These are phyloP conservation scores for Beverwykella pulmonaria DNA, from an alignment of 495 filamentous ascomycete genomes.

Conservation along the genomic window DNA sequence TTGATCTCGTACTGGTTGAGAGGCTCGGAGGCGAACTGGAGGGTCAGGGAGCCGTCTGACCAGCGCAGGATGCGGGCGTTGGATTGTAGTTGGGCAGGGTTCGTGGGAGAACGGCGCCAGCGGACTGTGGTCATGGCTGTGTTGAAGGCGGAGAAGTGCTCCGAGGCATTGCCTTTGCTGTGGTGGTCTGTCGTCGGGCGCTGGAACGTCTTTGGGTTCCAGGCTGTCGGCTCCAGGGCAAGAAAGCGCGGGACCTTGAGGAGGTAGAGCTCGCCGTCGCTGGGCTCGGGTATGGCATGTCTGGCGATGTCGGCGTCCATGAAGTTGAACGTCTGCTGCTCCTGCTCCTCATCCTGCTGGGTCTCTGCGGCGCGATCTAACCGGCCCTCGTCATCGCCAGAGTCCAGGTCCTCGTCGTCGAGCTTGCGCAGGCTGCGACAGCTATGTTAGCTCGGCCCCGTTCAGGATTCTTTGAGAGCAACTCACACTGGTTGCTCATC, in stretches of 20 bases:
- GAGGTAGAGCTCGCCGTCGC: slow-evolving; percentile 64
- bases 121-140: slow-evolving; percentile 69
- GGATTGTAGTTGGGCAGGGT: slow-evolving; percentile 64
- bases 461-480: slow-evolving; percentile 18
- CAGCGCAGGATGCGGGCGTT: slow-evolving; percentile 78
- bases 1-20: slow-evolving; percentile 78
- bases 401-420: slow-evolving; percentile 76
- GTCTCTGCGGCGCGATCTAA: slow-evolving; percentile 49
- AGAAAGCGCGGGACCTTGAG: slow-evolving; percentile 80
- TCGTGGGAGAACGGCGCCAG: slow-evolving; percentile 68
- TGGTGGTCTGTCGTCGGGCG: slow-evolving; percentile 61
- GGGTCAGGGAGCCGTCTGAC: slow-evolving; percentile 82
- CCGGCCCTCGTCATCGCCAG: slow-evolving; percentile 71
- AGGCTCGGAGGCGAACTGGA: slow-evolving; percentile 72
- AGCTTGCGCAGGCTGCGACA: slow-evolving; percentile 56
- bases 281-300: slow-evolving; percentile 69
- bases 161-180: slow-evolving; percentile 45
- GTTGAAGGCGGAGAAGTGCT: slow-evolving; percentile 60
- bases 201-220: slow-evolving; percentile 71
- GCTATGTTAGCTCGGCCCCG: slow-evolving; percentile 38
- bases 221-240: slow-evolving; percentile 72
- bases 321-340: slow-evolving; percentile 36
- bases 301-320: slow-evolving; percentile 47
- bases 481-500: slow-evolving; percentile 43
- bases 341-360: slow-evolving; percentile 34